A percentile compares a stretch with the other conserved stretches of the same genome.
These are phyloP conservation scores for Trichoderma citrinoviride DNA, from an alignment of 2,329 filamentous ascomycete genomes.

Conservation along the genomic window DNA sequence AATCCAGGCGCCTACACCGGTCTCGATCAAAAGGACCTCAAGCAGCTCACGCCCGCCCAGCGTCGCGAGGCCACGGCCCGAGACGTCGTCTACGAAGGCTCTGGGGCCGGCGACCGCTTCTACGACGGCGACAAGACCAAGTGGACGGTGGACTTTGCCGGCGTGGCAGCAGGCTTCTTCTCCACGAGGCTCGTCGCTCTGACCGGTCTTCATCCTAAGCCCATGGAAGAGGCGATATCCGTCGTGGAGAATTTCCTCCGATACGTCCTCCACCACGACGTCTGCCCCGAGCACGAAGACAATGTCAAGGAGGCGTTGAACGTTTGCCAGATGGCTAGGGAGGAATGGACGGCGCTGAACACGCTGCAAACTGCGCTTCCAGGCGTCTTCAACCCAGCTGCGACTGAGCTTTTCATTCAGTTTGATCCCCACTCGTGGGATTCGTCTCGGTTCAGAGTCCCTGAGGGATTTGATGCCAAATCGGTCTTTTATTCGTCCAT, in stretches of 20 bases:
- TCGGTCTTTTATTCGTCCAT: slow-evolving; percentile 46
- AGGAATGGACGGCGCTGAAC: slow-evolving; percentile 62
- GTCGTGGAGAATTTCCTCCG: slow-evolving; percentile 84
- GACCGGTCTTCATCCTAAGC: slow-evolving; percentile 53
- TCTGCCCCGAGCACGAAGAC: slow-evolving; percentile 74
- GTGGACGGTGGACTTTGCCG: slow-evolving; percentile 79
- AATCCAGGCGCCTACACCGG: slow-evolving; percentile 57
- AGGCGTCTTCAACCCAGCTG: slow-evolving; percentile 77
- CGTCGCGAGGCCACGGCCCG: slow-evolving; percentile 63
- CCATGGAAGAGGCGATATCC: slow-evolving; percentile 57
- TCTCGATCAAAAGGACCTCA: slow-evolving; percentile 53
- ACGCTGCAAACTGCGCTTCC: slow-evolving; percentile 57
- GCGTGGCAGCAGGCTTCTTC: slow-evolving; percentile 75
- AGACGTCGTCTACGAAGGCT: slow-evolving; percentile 53
- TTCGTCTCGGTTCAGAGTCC: slow-evolving; percentile 29
- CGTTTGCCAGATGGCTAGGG: slow-evolving; percentile 64
- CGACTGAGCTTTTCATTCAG: slow-evolving; percentile 62
- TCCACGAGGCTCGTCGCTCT: slow-evolving; percentile 56
- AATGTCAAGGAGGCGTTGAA: slow-evolving; percentile 64
- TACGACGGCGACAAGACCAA: slow-evolving; percentile 52
- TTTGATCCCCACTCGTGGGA: slow-evolving; percentile 33
- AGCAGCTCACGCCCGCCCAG: slow-evolving; percentile 56
- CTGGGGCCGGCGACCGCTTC: slow-evolving; percentile 44
- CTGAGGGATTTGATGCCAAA: slow-evolving; percentile 44
- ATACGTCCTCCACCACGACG: slow-evolving; percentile 79